Evolutionary conservation across 306 rosid species (phyloP).

Genomic region (Parietaria judaica): DNA sequence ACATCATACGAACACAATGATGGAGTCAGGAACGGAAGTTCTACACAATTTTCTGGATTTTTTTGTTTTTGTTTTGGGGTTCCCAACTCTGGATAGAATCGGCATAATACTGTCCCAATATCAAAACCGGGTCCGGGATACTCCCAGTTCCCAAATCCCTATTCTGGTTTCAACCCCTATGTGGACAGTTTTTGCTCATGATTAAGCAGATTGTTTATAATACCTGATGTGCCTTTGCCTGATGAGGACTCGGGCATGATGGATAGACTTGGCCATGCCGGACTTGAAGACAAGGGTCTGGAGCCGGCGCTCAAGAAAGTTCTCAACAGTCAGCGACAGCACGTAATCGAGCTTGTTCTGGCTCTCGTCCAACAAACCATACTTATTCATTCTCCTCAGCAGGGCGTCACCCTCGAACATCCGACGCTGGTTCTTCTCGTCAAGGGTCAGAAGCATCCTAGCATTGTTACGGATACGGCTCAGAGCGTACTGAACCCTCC

Average conservation of each 20-base stretch:
- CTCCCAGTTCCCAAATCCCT: too few relatives aligned
- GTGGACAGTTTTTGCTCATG: too few relatives aligned
- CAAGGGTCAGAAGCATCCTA: slow-evolving; percentile 36
- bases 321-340: slow-evolving; percentile 38
- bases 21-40: too few relatives aligned
- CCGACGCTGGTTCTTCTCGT: slow-evolving; percentile 37
- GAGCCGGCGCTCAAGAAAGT: slow-evolving; percentile 41
- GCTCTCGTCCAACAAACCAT: slow-evolving; percentile 37
- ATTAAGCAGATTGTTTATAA: too few relatives aligned
- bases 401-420: slow-evolving; percentile 44
- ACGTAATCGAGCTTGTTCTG: slow-evolving; percentile 45
- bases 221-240: slow-evolving; percentile 42
- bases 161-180: too few relatives aligned
- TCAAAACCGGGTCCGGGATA: too few relatives aligned
- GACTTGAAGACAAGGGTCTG: slow-evolving; percentile 37
- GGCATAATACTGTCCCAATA: too few relatives aligned
- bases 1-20: too few relatives aligned
- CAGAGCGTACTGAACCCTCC: slow-evolving; percentile 38
- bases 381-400: slow-evolving; percentile 41
- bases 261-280: slow-evolving; percentile 49
- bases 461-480: slow-evolving; percentile 39
- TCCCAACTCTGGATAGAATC: too few relatives aligned
- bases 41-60: too few relatives aligned
- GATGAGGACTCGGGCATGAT: slow-evolving; percentile 39
- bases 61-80: too few relatives aligned